These are phyloP conservation scores for Salix caprea DNA, from an alignment of 345 rosid species.

Conservation along the genomic window DNA sequence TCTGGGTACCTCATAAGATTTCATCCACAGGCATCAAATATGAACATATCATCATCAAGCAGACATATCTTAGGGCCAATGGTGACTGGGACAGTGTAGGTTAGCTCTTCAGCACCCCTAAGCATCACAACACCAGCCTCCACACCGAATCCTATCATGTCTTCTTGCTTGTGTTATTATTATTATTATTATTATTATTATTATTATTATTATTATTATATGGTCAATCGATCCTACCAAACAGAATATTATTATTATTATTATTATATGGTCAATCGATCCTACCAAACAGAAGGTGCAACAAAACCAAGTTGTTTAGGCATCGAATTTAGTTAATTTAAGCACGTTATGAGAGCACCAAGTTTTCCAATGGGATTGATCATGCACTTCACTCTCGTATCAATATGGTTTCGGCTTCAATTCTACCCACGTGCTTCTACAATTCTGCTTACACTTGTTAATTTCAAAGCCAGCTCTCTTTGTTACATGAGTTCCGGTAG, in stretches of 20 bases:
- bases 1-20: no score
- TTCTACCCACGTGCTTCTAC: neutral
- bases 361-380: neutral
- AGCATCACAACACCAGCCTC: no score
- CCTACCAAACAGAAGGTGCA: neutral
- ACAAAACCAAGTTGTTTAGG: neutral
- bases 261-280: neutral
- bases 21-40: no score
- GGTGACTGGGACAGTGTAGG: no score
- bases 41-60: no score
- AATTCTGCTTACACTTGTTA: neutral
- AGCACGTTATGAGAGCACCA: neutral
- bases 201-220: no score
- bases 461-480: neutral
- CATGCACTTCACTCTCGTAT: neutral
- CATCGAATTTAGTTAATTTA: neutral
- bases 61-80: no score
- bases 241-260: no score
- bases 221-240: neutral
- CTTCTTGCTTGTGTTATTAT: no score
- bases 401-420: neutral
- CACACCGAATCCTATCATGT: no score
- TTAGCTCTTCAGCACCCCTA: no score
- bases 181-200: no score
- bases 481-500: neutral